These are phyloP conservation scores for Glycine tomentella DNA, from an alignment of 306 rosid species.

Conservation along the genomic window DNA sequence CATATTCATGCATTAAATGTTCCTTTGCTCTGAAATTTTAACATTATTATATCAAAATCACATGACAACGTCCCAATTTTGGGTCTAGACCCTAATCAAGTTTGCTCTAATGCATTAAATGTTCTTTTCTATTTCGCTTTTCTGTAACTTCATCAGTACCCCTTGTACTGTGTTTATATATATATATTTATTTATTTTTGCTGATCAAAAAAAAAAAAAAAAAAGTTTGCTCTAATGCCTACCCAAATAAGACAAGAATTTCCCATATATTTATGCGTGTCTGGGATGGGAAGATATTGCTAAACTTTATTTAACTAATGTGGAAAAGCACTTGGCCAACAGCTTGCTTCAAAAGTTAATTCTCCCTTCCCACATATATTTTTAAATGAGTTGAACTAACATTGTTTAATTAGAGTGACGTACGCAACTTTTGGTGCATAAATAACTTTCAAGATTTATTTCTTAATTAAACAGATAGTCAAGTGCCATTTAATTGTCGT, in stretches of 20 bases:
- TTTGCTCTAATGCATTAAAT: too few species aligned
- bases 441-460: constrained; percentile 17
- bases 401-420: constrained; percentile 23
- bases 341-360: neutral
- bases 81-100: neutral
- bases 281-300: constrained; percentile 1
- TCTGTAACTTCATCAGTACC: too few species aligned
- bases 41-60: constrained; percentile 20
- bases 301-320: neutral
- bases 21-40: constrained; percentile 1
- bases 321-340: neutral
- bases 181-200: too few species aligned
- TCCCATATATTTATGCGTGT: neutral
- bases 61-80: constrained; percentile 23
- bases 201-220: too few species aligned
- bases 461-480: constrained; percentile 10
- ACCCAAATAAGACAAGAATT: constrained; percentile 31
- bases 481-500: constrained; percentile 25
- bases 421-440: constrained; percentile 41
- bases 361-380: constrained; percentile 14
- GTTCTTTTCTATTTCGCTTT: too few species aligned
- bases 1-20: neutral
- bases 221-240: too few species aligned
- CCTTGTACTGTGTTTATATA: too few species aligned
- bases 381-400: constrained; percentile 35